Evolutionary conservation across 306 rosid species (phyloP), one percentile per base, ranked within the genome.

Genomic region (Castanospermum australe): DNA sequence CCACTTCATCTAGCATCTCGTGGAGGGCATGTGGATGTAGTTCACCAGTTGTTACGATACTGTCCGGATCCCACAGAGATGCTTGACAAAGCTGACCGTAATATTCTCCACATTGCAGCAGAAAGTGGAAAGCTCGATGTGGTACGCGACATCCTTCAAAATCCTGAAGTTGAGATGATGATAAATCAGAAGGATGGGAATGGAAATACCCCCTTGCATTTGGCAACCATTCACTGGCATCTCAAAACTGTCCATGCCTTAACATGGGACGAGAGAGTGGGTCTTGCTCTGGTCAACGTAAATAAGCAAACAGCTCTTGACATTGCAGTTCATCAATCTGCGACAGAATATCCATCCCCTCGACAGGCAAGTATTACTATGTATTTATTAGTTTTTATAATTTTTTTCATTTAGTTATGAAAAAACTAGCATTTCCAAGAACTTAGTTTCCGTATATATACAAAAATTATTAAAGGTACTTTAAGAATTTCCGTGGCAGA

Each of bases 141-240:
- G 2, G 75, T 83, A 0, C 52, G 8, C 0, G 71, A 71, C 54
- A 59, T 79, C 20, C 75, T 83, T 0, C 6, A 63, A 30, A 28
- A 2, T 13, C 18, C 11, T 24, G 2, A 41, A 18, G 63, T 22
- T 36, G 1, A 13, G 5, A 8, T 17, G 25, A 14, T 73, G 77
- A 60, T 80, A 60, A 83, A 86, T 59, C 79, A 68, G 24, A 73
- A 55, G 42, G 83, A 86, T 25, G 13, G 0, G 0, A 0, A 25
- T 0, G 82, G 85, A 65, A 17, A 86, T 3, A 80, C 83, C 4
- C 85, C 89, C 12, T 80, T 83, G 63, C 87, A 80, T 73, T 30
- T 80, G 76, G 85, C 85, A 21, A 39, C 81, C 20, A 20, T 2
- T 6, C 1, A 2, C 0, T 66, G 71, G 32, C 55, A 57, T 56